Evolutionary conservation across 345 rosid genomes (phyloP), one percentile per base, ranked within the genome.

Genomic region (Excoecaria agallocha): DNA sequence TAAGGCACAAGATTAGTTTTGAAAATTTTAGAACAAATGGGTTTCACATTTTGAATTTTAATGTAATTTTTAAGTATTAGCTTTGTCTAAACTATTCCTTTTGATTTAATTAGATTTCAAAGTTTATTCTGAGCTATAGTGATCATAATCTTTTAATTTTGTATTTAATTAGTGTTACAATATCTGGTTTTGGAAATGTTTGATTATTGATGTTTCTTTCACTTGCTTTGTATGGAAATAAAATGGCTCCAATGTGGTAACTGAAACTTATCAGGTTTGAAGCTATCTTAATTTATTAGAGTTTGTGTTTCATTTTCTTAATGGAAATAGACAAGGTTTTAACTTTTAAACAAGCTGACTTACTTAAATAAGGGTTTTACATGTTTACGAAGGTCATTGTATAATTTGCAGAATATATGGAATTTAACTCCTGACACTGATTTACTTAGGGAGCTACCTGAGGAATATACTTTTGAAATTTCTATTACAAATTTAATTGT

Each of bases 401-500:
- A 69, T 69, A 68, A 60, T 77, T 59, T 79, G 25, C 80, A 90
- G 97, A 82, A 89, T 57, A 83, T 92, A 91, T 92, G 94, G 94
- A 93, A 92, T 77, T 74, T 92, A 77, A 92, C 97, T 0, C 97
- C 93, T 1, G 85, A 87, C 49, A 83, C 93, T 11, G 89, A 86
- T 7, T 41, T 90, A 60, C 74, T 92, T 3, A 78, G 11, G 77
- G 89, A 88, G 73, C 74, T 88, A 15, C 97, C 93, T 0, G 89
- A 87, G 66, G 93, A 84, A 10, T 88, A 90, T 78, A 78, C 76
- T 58, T 88, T 85, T 76, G 94, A 87, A 75, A 83, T 90, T 48
- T 92, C 97, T 51, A 87, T 89, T 15, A 89, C 92, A 0, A 94
- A 91, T 81, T 82, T 91, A 74, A 90, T 90, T 43, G 94, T 87